Evolutionary conservation across 1,284 basidiomycete species (phyloP).

Genomic region (Cryptococcus floricola): DNA sequence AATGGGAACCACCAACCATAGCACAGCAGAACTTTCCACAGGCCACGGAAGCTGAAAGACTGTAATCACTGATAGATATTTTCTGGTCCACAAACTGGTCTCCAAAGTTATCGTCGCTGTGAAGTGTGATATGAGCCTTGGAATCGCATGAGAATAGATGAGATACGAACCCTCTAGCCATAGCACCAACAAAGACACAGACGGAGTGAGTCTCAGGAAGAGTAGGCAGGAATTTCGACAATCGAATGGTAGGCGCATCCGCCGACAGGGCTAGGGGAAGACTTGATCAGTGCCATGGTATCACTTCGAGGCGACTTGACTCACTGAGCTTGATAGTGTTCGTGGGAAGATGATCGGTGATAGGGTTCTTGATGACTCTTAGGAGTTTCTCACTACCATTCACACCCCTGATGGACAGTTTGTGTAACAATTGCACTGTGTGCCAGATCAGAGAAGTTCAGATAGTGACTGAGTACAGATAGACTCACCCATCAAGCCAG

Average conservation of each 20-base stretch:
- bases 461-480: background rate
- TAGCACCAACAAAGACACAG: conserved; percentile 95
- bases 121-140: background rate
- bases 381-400: conserved; percentile 95
- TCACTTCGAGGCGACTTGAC: conserved; percentile 37
- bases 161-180: conserved; percentile 70
- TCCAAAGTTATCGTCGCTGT: conserved; percentile 86
- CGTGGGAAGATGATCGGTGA: conserved; percentile 89
- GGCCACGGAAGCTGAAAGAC: conserved; percentile 88
- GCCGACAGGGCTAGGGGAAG: conserved; percentile 71
- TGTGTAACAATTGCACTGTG: conserved; percentile 93
- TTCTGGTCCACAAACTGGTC: conserved; percentile 94
- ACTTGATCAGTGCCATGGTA: background rate
- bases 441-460: background rate
- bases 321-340: conserved; percentile 93
- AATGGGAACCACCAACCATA: conserved; percentile 41
- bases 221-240: conserved; percentile 76
- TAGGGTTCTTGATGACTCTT: conserved; percentile 97
- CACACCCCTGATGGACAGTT: conserved; percentile 88
- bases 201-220: conserved; percentile 82
- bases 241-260: conserved; percentile 76
- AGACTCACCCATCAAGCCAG: conserved; percentile 88
- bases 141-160: background rate
- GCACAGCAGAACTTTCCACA: conserved; percentile 82
- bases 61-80: conserved; percentile 92